Evolutionary conservation across 352 stramenopile species (phyloP), one percentile per base, ranked within the genome.

Genomic region (Pythium rishiriense): DNA sequence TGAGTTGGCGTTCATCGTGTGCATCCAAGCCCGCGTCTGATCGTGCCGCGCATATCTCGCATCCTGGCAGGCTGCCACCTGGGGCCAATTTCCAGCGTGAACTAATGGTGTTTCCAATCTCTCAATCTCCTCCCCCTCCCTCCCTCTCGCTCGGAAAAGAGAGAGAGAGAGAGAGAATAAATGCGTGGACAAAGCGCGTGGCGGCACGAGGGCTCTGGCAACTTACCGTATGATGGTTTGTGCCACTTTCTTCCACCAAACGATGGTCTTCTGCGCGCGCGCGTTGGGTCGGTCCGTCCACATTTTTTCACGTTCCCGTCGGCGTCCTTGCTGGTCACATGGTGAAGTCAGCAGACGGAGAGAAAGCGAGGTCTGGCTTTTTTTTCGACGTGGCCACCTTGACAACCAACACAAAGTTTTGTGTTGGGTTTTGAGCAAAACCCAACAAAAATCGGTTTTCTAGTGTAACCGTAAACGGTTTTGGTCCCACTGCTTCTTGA

Each of bases 21-120:
- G 9, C 12, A 41, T 41, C 9, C 3, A 8, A 14, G 35, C 5
- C 17, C 12, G 35, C 17, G 35, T 41, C 35, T 8, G 35, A 17
- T 41, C 12, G 35, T 41, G 35, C 14, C 11, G 35, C 12, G 35
- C 35, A 41, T 41, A 41, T 41, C 35, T 41, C 35, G 35, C 35
- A 4, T 22, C 26, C 24, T 3, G 5, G 11, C 29, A n/a, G 48
- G 11, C 14, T 9, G 42, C 48, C 48, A 54, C 33, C 15, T 54
- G 48, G 26, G 48, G 25, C 4, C 51, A 47, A 39, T 7, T 48
- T 37, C 21, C 24, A 58, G 33, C 35, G 51, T 58, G 51, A 48
- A 48, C 51, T 58, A 58, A 58, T 58, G 51, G n/a, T 50, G 19
- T 31, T 31, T n/a, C n/a, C n/a, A n/a, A n/a, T n/a, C n/a, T n/a